Base-by-base conservation (phyloP, 306 rosid genomes). In the Morella rubra region DNA sequence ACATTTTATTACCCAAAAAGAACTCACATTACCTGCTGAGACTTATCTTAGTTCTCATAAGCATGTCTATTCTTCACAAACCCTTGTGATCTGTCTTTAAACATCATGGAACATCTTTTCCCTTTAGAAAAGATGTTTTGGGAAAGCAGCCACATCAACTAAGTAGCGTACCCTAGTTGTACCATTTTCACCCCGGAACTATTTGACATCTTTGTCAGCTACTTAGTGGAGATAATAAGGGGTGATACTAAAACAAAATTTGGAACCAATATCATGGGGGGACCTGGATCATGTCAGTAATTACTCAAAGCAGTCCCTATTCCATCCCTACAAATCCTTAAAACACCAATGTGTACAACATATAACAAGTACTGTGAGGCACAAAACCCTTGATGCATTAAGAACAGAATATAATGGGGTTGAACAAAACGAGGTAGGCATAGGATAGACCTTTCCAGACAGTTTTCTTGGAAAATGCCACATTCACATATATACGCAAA, bases 391-490 rank as follows among this genome's bases (percentile, higher is more conserved):
- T 3, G 11, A 22, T 58, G 6, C 40, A 19, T 22, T 20, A 8
- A 58, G 22, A 54, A 58, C 9, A 6, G 37, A 73, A 51, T 42
- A 42, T 42, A 42, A 69, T 58, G 22, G 22, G 24, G 44, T 2
- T 40, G 16, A n/a, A 62, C 69, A 81, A 60, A 52, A 37, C 5
- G 71, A 74, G 44, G 65, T 75, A 5, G n/a, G 44, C 82, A 77
- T 15, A 9, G 52, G 42, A 20, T 86, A 82, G 9, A 95, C 99
- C 99, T 95, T 81, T 89, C 82, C 82, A 95, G 24, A 92, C 89
- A 64, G 99, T 95, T 88, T 80, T 89, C 82, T 88, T 92, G 7
- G 85, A 87, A 86, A 95, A 92, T 78, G 91, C 89, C 52, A 95
- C 93, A 81, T 92, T 88, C 80, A 89, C 87, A 76, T 92, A 91